Percentiles rank a stretch among this genome's conserved stretches.
Conservation (phyloP, 2,329 filamentous ascomycete species). For the Aspergillus glaucus region DNA sequence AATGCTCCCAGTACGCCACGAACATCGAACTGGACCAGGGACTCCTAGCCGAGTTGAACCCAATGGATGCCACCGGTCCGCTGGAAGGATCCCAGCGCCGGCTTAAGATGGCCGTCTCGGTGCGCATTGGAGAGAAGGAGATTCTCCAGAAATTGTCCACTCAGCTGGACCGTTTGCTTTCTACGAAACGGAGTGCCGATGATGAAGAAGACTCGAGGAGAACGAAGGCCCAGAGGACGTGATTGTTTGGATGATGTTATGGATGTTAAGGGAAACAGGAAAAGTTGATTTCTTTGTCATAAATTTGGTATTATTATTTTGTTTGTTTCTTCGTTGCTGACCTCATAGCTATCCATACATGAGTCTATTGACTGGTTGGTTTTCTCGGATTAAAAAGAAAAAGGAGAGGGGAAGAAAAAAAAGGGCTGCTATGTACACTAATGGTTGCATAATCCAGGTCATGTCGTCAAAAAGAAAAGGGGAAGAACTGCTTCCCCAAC, state of each 20-base stretch:
- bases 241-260: slow-evolving; percentile 4
- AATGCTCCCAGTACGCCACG: slow-evolving; percentile 46
- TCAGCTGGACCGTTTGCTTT: slow-evolving; percentile 26
- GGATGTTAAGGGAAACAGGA: slow-evolving; percentile 6
- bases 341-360: slow-evolving; percentile 35
- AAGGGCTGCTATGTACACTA: slow-evolving; percentile 33
- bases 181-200: slow-evolving; percentile 25
- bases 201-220: slow-evolving; percentile 20
- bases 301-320: slow-evolving; percentile 26
- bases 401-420: slow-evolving; percentile 12
- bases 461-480: slow-evolving; percentile 15
- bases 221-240: slow-evolving; percentile 21
- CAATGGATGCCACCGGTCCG: slow-evolving; percentile 22
- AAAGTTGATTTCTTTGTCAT: slow-evolving; percentile 15
- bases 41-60: slow-evolving; percentile 29
- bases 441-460: slow-evolving; percentile 22
- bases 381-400: slow-evolving; percentile 5
- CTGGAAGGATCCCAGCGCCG: slow-evolving; percentile 31
- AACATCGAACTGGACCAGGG: slow-evolving; percentile 47
- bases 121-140: slow-evolving; percentile 67
- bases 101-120: slow-evolving; percentile 56
- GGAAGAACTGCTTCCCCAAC: slow-evolving; percentile 10
- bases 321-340: slow-evolving; percentile 25
- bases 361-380: slow-evolving; percentile 19
- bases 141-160: slow-evolving; percentile 52